Conservation (phyloP, 2,329 filamentous ascomycete genomes). For the Saccharata proteae region DNA sequence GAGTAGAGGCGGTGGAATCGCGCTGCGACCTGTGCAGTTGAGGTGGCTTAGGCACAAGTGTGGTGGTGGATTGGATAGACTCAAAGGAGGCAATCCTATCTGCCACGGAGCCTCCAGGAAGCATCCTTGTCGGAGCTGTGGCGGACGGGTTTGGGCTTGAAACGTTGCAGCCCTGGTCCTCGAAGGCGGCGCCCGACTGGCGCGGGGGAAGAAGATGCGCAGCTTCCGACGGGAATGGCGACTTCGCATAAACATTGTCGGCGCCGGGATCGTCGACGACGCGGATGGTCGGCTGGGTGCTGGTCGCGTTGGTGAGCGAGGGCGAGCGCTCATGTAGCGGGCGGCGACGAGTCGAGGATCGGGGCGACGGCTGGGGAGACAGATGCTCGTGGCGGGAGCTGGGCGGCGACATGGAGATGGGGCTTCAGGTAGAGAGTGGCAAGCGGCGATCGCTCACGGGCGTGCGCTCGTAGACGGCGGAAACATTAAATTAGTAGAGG, state of each 20-base stretch:
- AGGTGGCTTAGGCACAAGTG: conserved; percentile 19
- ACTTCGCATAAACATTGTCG: conserved; percentile 25
- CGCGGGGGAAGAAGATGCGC: conserved; percentile 26
- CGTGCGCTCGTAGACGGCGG: conserved; percentile 9
- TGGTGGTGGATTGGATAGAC: conserved; percentile 12
- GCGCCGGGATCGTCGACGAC: conserved; percentile 25
- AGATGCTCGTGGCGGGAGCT: neutral
- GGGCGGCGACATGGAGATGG: conserved; percentile 2
- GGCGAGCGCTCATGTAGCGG: conserved; percentile 27
- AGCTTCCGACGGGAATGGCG: conserved; percentile 26
- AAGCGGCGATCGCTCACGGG: conserved; percentile 1
- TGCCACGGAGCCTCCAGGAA: too few relatives aligned
- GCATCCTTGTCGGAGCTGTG: conserved; percentile 14
- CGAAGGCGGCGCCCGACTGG: conserved; percentile 26
- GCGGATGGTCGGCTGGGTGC: conserved; percentile 26
- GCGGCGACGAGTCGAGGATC: conserved; percentile 19
- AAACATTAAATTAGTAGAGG: conserved; percentile 14
- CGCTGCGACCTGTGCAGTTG: conserved; percentile 22
- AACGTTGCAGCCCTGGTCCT: conserved; percentile 25
- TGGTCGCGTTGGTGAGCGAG: conserved; percentile 23
- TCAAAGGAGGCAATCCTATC: conserved; percentile 16
- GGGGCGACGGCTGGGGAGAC: conserved; percentile 5
- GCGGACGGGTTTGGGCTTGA: conserved; percentile 24
- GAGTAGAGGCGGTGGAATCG: conserved; percentile 25
- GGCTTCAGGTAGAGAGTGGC: neutral